A percentile compares a stretch with the other conserved stretches of the same genome.
These are phyloP conservation scores for Endocarpon pusillum DNA, from an alignment of 495 filamentous ascomycete genomes.

Conservation along the genomic window DNA sequence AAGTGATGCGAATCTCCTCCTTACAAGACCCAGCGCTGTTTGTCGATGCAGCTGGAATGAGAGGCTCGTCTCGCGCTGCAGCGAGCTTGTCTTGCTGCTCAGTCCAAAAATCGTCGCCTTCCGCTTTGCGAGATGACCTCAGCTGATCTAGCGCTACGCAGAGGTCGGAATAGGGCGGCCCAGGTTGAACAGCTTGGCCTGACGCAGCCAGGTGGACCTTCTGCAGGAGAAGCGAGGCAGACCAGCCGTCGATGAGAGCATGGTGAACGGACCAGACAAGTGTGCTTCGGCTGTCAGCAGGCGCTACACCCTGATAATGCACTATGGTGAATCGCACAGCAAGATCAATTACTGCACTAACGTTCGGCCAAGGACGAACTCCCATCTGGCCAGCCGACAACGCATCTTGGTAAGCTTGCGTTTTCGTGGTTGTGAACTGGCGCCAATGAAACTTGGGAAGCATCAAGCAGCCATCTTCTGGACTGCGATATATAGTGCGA, in stretches of 20 bases:
- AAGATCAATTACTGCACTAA: not conserved
- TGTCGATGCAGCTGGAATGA: not conserved
- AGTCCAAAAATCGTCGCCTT: slow-evolving; percentile 4
- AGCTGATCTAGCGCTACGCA: slow-evolving; percentile 2
- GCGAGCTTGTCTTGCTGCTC: slow-evolving; percentile 1
- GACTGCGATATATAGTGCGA: too few species aligned
- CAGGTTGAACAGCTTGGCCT: slow-evolving; percentile 1
- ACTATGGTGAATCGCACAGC: slow-evolving; percentile 2
- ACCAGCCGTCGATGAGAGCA: slow-evolving; percentile 11
- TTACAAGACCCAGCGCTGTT: not conserved
- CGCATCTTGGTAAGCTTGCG: too few species aligned
- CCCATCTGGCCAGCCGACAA: not conserved
- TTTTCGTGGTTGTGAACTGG: too few species aligned
- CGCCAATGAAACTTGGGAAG: too few species aligned
- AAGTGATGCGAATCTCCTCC: not conserved
- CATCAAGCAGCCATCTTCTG: not conserved
- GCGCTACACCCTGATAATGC: slow-evolving; percentile 3
- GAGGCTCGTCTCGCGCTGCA: slow-evolving; percentile 1
- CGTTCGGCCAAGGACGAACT: not conserved
- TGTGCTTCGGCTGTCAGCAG: slow-evolving; percentile 3
- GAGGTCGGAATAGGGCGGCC: too few species aligned
- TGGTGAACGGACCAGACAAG: slow-evolving; percentile 12
- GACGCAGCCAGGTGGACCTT: slow-evolving; percentile 3
- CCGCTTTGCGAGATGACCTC: slow-evolving; percentile 1
- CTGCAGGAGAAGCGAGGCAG: slow-evolving; percentile 7